These are phyloP conservation scores for Geum urbanum DNA, from an alignment of 306 rosid genomes.

Conservation along the genomic window DNA sequence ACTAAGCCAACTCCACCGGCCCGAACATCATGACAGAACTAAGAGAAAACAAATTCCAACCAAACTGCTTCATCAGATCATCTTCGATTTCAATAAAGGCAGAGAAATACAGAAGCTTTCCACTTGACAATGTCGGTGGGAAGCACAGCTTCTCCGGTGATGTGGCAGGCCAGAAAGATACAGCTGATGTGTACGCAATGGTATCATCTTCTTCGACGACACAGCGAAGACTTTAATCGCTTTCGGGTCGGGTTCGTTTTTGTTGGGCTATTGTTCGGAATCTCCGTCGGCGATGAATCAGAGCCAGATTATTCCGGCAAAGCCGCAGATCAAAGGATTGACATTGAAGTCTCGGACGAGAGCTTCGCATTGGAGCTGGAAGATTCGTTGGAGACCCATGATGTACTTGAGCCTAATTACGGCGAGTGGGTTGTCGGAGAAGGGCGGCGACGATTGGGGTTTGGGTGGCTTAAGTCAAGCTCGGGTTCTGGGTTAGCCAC, in stretches of 20 bases:
- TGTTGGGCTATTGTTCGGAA: constrained; percentile 11
- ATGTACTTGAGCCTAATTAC: constrained; percentile 57
- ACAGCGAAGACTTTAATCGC: constrained; percentile 59
- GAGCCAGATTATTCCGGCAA: constrained; percentile 74
- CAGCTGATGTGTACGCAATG: constrained; percentile 49
- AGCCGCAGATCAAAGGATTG: constrained; percentile 72
- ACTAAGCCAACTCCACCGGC: constrained; percentile 36
- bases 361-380: constrained; percentile 75
- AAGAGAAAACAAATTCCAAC: constrained; percentile 22
- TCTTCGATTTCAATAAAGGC: constrained; percentile 69
- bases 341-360: constrained; percentile 72
- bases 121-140: constrained; percentile 73
- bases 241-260: constrained; percentile 27
- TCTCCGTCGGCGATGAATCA: constrained; percentile 66
- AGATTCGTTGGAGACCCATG: constrained; percentile 69
- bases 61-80: constrained; percentile 31
- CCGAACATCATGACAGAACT: constrained; percentile 64
- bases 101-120: constrained; percentile 81
- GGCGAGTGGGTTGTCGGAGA: too few species aligned
- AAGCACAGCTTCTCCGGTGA: constrained; percentile 72
- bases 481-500: too few species aligned
- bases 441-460: too few species aligned
- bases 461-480: too few species aligned
- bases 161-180: constrained; percentile 82
- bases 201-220: constrained; percentile 62